Conservation (phyloP, 306 rosid species). For the Pueraria montana region DNA sequence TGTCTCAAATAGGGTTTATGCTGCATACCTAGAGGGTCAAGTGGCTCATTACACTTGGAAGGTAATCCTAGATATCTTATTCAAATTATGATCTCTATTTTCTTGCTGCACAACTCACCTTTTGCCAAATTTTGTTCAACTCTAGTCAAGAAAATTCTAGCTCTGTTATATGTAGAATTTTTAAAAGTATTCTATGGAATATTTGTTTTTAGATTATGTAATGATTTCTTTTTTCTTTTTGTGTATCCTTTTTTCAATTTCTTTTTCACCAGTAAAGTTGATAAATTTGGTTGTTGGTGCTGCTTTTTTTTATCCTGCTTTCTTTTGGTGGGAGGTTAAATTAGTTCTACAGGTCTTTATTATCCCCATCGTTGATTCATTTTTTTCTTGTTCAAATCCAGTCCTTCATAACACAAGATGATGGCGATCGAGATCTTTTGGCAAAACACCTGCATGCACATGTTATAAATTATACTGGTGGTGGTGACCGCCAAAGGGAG, state of each 20-base stretch:
- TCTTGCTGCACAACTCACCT: slow-evolving; percentile 20
- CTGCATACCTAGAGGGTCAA: slow-evolving; percentile 87
- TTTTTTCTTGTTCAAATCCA: slow-evolving; percentile 49
- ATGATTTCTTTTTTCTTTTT: background rate
- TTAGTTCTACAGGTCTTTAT: slow-evolving; percentile 22
- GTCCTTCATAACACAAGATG: slow-evolving; percentile 95
- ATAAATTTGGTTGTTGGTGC: slow-evolving; percentile 31
- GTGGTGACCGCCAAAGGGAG: slow-evolving; percentile 45
- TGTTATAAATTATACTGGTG: slow-evolving; percentile 74
- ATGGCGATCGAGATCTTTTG: slow-evolving; percentile 82
- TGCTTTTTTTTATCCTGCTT: background rate
- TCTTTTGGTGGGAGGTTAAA: slow-evolving; percentile 20
- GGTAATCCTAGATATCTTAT: slow-evolving; percentile 56
- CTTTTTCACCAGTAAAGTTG: background rate
- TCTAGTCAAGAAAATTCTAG: slow-evolving; percentile 11
- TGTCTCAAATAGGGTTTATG: slow-evolving; percentile 74
- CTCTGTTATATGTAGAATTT: too few species aligned
- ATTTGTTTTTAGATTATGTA: slow-evolving; percentile 1
- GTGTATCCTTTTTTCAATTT: background rate
- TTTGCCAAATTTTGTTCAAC: slow-evolving; percentile 4
- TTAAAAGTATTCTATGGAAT: background rate
- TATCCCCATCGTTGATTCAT: slow-evolving; percentile 9
- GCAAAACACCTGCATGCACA: slow-evolving; percentile 77
- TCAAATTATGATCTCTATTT: slow-evolving; percentile 12
- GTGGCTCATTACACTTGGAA: slow-evolving; percentile 87